Evolutionary conservation across 139 green algal genomes (phyloP).

Genomic region (Picochlorum costavermella): DNA sequence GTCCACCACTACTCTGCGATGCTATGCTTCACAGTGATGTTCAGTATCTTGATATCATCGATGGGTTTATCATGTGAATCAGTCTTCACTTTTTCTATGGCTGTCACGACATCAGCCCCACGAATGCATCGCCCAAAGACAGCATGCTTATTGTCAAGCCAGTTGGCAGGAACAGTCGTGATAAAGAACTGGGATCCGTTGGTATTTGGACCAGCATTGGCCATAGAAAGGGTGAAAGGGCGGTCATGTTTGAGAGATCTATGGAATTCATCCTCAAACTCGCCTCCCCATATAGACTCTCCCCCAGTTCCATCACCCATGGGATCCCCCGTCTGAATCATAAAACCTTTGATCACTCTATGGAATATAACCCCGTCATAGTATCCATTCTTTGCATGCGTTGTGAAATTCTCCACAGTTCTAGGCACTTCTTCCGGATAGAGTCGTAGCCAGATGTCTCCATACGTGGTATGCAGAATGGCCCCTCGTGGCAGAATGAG

Average conservation of each 20-base stretch:
- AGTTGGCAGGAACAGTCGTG: conserved; percentile 80
- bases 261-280: conserved; percentile 97
- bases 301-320: conserved; percentile 92
- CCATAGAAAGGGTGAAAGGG: conserved; percentile 77
- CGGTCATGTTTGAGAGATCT: conserved; percentile 82
- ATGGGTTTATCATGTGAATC: conserved; percentile 84
- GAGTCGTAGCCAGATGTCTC: conserved; percentile 85
- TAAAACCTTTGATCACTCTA: conserved; percentile 97
- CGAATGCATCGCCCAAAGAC: conserved; percentile 69
- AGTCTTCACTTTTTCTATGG: conserved; percentile 84
- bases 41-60: conserved; percentile 92
- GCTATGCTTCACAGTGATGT: conserved; percentile 41
- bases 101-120: conserved; percentile 86
- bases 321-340: conserved; percentile 37
- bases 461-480: conserved; percentile 80
- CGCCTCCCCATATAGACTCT: conserved; percentile 90
- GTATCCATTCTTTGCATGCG: conserved; percentile 88
- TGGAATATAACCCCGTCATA: conserved; percentile 93
- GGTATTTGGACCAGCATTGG: conserved; percentile 59
- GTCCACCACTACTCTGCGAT: conserved; percentile 1
- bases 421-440: conserved; percentile 42
- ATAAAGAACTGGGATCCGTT: conserved; percentile 78
- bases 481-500: conserved; percentile 54
- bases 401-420: conserved; percentile 98
- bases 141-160: conserved; percentile 67